These are phyloP conservation scores for Hibiscus syriacus DNA, from an alignment of 345 rosid genomes.

Conservation along the genomic window DNA sequence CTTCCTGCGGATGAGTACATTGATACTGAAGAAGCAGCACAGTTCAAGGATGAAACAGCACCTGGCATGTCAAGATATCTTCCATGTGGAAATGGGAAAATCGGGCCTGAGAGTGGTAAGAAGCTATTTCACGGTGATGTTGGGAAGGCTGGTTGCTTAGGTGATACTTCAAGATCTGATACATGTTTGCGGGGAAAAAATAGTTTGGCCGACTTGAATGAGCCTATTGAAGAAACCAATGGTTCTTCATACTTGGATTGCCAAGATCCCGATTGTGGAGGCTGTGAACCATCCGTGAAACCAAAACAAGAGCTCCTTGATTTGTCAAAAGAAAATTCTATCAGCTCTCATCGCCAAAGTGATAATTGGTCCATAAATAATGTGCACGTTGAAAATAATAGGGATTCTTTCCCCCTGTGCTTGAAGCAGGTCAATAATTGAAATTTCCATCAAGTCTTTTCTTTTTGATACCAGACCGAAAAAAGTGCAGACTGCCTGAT, in stretches of 20 bases:
- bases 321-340: constrained; percentile 30
- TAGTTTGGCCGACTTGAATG: constrained; percentile 69
- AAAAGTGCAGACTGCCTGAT: neutral
- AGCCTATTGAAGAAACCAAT: constrained; percentile 51
- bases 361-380: constrained; percentile 20
- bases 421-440: constrained; percentile 41
- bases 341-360: constrained; percentile 23
- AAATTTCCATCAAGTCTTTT: neutral
- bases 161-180: constrained; percentile 22
- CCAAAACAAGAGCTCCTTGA: constrained; percentile 24
- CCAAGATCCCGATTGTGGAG: constrained; percentile 21
- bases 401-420: constrained; percentile 34
- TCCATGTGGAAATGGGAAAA: constrained; percentile 36
- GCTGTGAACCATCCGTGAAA: constrained; percentile 28
- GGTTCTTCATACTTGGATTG: constrained; percentile 30
- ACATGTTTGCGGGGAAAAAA: constrained; percentile 25
- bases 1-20: constrained; percentile 76
- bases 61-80: constrained; percentile 36
- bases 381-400: constrained; percentile 16
- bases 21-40: constrained; percentile 44
- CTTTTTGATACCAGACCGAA: neutral
- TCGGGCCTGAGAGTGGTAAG: constrained; percentile 28
- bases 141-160: constrained; percentile 29
- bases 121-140: constrained; percentile 26
- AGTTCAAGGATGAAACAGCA: constrained; percentile 23